These are phyloP conservation scores for Tribonema minus DNA, from an alignment of 108 stramenopile species.

Conservation along the genomic window DNA sequence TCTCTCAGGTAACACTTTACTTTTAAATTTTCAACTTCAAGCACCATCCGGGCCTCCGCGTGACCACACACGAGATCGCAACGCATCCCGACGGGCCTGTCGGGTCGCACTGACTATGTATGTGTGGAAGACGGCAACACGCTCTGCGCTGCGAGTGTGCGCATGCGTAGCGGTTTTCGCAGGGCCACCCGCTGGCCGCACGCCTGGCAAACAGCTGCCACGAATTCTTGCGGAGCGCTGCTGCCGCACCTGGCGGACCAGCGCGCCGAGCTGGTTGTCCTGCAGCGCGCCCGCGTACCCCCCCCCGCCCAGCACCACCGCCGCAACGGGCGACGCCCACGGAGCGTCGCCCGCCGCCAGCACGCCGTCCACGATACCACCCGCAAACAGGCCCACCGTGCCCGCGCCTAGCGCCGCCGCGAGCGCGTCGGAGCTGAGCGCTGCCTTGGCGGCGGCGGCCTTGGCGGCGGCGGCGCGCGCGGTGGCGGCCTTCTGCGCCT, in stretches of 20 bases:
- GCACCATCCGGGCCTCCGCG: no score
- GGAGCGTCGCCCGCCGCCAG: conserved; percentile 37
- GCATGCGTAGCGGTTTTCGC: no score
- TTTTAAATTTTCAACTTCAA: no score
- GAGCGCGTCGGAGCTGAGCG: conserved; percentile 2
- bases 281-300: conserved; percentile 4
- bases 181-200: not conserved
- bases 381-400: conserved; percentile 31
- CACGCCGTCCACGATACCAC: conserved; percentile 23
- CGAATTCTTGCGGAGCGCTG: no score
- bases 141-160: no score
- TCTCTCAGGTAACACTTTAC: no score
- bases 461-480: not conserved
- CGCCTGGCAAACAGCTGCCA: not conserved
- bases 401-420: conserved; percentile 8
- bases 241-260: not conserved
- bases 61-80: no score
- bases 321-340: conserved; percentile 29
- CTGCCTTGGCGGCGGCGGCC: not conserved
- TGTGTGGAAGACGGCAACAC: not conserved
- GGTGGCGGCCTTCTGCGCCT: not conserved
- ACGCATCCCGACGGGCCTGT: not conserved
- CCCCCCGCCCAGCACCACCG: conserved; percentile 6
- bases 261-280: not conserved
- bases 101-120: not conserved